Evolutionary conservation across 345 rosid genomes (phyloP).

Genomic region (Eucalyptus marginata): DNA sequence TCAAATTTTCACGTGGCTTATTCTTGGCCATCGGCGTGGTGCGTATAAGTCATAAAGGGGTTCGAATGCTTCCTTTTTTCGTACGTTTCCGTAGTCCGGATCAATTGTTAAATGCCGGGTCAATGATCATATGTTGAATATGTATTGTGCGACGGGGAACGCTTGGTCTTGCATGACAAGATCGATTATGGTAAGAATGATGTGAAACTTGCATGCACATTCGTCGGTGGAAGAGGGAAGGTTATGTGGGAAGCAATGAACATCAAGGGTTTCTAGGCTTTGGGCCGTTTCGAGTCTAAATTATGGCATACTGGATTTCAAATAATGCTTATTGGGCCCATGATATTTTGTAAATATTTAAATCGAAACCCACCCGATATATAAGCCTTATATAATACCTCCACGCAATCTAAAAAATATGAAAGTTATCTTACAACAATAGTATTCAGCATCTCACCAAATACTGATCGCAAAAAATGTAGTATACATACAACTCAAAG

Average conservation of each 20-base stretch:
- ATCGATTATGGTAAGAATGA: neutral
- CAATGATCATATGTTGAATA: neutral
- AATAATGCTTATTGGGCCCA: neutral
- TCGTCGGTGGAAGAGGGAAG: neutral
- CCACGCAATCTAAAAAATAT: neutral
- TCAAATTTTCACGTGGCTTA: neutral
- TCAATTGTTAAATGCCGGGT: neutral
- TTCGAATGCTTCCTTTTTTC: neutral
- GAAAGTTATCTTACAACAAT: neutral
- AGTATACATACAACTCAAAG: neutral
- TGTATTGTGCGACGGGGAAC: neutral
- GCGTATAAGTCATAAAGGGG: neutral
- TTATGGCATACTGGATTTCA: neutral
- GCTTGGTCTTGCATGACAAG: neutral
- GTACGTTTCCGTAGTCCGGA: neutral
- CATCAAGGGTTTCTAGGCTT: neutral
- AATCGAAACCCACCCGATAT: neutral
- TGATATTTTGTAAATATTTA: neutral
- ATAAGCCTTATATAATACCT: neutral
- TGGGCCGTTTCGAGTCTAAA: neutral
- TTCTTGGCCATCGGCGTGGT: neutral
- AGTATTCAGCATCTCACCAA: neutral
- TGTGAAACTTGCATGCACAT: neutral
- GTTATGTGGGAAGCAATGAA: neutral
- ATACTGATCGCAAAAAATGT: neutral